Conservation (phyloP, 108 stramenopile species). For the Mediolabrus comicus region DNA sequence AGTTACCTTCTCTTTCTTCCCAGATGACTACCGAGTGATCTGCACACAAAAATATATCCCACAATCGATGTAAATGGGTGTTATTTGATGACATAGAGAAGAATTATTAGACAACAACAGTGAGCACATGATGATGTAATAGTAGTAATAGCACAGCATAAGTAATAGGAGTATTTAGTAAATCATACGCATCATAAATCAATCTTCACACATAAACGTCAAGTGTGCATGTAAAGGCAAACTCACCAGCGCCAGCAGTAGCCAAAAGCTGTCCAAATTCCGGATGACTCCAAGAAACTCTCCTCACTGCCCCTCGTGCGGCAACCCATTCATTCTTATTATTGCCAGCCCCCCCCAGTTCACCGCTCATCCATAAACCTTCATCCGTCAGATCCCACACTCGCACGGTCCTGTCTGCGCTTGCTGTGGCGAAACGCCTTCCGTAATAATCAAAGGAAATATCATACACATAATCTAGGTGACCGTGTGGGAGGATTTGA, state of each 20-base stretch:
- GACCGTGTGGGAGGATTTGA: conserved; percentile 49
- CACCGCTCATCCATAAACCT: conserved; percentile 40
- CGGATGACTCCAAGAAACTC: conserved; percentile 92
- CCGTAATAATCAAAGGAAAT: conserved; percentile 92
- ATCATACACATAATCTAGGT: conserved; percentile 85
- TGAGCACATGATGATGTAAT: too few species aligned
- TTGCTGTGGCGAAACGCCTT: conserved; percentile 90
- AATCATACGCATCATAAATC: too few species aligned
- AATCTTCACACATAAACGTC: too few species aligned
- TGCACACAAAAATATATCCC: too few species aligned
- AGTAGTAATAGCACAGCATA: too few species aligned
- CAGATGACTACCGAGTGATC: conserved; percentile 89
- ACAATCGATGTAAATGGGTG: neutral
- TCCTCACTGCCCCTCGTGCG: conserved; percentile 79
- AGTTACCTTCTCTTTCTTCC: conserved; percentile 78
- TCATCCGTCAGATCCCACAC: conserved; percentile 88
- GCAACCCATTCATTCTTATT: conserved; percentile 78
- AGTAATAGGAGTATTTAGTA: too few species aligned
- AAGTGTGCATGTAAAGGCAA: neutral
- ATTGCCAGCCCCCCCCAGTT: conserved; percentile 12
- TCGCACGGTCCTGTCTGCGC: conserved; percentile 84
- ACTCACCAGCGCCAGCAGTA: conserved; percentile 74
- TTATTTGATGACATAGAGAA: too few species aligned
- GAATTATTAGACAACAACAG: too few species aligned
- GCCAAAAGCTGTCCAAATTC: conserved; percentile 95